Conservation (phyloP, 192 early-diverging fungal genomes). For the Gorgonomyces haynaldii region DNA sequence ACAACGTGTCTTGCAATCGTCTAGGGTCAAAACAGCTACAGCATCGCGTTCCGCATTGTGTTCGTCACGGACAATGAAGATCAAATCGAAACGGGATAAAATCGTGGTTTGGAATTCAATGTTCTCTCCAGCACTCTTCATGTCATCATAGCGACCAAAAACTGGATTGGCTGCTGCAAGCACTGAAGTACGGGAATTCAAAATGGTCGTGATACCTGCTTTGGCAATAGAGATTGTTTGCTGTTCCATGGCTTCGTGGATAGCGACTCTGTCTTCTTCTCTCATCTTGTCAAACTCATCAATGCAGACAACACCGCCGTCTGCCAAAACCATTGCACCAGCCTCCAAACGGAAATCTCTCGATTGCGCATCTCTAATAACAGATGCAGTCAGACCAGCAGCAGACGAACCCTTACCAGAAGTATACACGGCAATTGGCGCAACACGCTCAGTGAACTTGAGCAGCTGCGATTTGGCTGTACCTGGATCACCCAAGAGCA, state of each 20-base stretch:
- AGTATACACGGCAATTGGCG: slow-evolving; percentile 97
- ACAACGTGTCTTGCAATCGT: slow-evolving; percentile 94
- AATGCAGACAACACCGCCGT: slow-evolving; percentile 98
- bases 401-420: slow-evolving; percentile 98
- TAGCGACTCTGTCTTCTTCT: slow-evolving; percentile 97
- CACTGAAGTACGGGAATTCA: slow-evolving; percentile 94
- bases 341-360: slow-evolving; percentile 97
- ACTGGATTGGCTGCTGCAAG: slow-evolving; percentile 97
- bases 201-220: slow-evolving; percentile 97
- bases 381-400: slow-evolving; percentile 96
- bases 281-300: slow-evolving; percentile 99
- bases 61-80: slow-evolving; percentile 97
- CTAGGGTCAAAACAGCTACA: slow-evolving; percentile 20
- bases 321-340: slow-evolving; percentile 97
- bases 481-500: slow-evolving; percentile 95
- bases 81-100: slow-evolving; percentile 98
- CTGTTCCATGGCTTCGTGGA: slow-evolving; percentile 99
- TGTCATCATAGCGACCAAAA: slow-evolving; percentile 97
- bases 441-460: slow-evolving; percentile 93
- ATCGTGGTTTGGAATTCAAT: slow-evolving; percentile 99
- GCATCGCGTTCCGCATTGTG: slow-evolving; percentile 85
- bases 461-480: slow-evolving; percentile 97
- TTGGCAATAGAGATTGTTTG: slow-evolving; percentile 99
- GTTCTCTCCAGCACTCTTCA: slow-evolving; percentile 96
- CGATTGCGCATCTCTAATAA: slow-evolving; percentile 78